phyloP scores from a whole-genome alignment of 768 basidiomycete species.

The Dioszegia aurantiaca region DNA sequence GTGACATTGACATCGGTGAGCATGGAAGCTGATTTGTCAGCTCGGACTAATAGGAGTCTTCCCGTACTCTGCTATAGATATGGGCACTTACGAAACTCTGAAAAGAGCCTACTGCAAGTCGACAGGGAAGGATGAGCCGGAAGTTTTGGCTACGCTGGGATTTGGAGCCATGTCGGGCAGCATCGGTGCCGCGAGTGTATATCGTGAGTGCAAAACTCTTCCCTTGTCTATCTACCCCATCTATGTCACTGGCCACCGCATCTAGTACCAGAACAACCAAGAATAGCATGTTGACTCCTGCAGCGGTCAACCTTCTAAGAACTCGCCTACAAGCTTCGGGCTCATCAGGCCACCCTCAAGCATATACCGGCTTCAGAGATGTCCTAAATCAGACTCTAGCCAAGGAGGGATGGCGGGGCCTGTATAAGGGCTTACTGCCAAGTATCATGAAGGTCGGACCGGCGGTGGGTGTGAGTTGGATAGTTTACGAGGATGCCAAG shows the following conservation, averaged over 20 bases:
- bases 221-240: background rate
- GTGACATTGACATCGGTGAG: too few relatives aligned
- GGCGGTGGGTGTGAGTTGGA: slow-evolving; percentile 93
- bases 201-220: slow-evolving; percentile 56
- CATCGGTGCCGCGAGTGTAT: slow-evolving; percentile 84
- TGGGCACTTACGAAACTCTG: slow-evolving; percentile 83
- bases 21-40: slow-evolving; percentile 55
- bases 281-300: background rate
- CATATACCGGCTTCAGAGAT: slow-evolving; percentile 82
- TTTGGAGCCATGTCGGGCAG: slow-evolving; percentile 92
- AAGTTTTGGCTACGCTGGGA: slow-evolving; percentile 76
- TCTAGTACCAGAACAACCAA: background rate
- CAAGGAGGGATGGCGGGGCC: slow-evolving; percentile 86
- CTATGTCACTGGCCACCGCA: background rate
- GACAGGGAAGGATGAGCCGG: slow-evolving; percentile 82
- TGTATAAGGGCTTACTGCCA: slow-evolving; percentile 85
- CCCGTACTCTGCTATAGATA: slow-evolving; percentile 88
- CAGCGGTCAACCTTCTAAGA: slow-evolving; percentile 64
- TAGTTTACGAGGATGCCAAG: slow-evolving; percentile 59
- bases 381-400: slow-evolving; percentile 75
- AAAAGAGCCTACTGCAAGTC: slow-evolving; percentile 86
- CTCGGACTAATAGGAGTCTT: slow-evolving; percentile 94
- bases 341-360: slow-evolving; percentile 87
- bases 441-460: slow-evolving; percentile 95
- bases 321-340: slow-evolving; percentile 96